Evolutionary conservation across 2,329 filamentous ascomycete genomes (phyloP).

Genomic region (Exophiala mesophila): DNA sequence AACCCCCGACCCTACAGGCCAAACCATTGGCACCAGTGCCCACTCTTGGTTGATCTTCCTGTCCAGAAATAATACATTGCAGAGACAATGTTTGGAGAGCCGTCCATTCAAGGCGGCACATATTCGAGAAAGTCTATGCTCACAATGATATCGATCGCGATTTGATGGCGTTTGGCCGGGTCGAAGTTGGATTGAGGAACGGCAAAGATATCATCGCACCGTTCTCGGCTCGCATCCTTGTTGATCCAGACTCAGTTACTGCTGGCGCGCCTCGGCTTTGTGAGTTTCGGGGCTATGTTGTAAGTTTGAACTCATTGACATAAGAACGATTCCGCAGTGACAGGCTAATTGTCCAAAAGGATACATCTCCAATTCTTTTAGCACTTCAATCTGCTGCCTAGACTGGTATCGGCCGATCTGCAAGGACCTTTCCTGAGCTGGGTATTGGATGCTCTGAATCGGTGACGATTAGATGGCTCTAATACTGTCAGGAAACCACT

Average conservation of each 20-base stretch:
- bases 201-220: background rate
- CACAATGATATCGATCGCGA: background rate
- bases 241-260: background rate
- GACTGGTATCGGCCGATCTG: too few species aligned
- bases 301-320: too few species aligned
- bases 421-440: too few species aligned
- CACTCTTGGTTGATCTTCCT: too few species aligned
- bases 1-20: too few species aligned
- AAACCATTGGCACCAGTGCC: too few species aligned
- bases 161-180: background rate
- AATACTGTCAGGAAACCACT: too few species aligned
- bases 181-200: background rate
- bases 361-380: background rate
- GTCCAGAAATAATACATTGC: background rate
- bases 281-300: background rate
- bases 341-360: too few species aligned
- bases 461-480: too few species aligned
- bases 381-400: too few species aligned
- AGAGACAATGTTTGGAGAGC: background rate
- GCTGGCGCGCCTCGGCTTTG: background rate
- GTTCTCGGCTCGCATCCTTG: background rate
- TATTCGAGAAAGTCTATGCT: background rate
- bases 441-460: too few species aligned
- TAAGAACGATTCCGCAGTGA: too few species aligned
- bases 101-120: background rate